These are phyloP conservation scores for Aureobasidium sp. DNA, from an alignment of 2,329 filamentous ascomycete species.

Conservation along the genomic window DNA sequence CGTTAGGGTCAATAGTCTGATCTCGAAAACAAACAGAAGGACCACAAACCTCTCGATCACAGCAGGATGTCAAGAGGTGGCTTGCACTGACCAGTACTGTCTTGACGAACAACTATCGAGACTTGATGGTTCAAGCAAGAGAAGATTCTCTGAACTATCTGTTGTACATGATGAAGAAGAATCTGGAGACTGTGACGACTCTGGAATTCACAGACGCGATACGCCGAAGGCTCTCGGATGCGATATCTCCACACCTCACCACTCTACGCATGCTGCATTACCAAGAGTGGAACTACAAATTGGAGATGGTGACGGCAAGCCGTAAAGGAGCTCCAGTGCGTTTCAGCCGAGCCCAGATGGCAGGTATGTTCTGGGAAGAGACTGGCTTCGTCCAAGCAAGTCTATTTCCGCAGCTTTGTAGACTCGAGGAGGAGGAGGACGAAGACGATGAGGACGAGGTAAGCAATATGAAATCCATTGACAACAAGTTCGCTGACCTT, in stretches of 20 bases:
- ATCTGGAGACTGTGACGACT: not conserved
- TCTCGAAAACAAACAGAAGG: too few species aligned
- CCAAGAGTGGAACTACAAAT: not conserved
- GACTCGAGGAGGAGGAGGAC: not conserved
- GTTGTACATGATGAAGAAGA: too few species aligned
- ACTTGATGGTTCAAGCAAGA: too few species aligned
- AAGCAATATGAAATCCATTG: not conserved
- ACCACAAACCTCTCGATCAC: too few species aligned
- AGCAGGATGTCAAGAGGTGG: too few species aligned
- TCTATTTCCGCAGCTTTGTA: constrained; percentile 2
- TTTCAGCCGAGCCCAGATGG: not conserved
- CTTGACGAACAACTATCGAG: too few species aligned
- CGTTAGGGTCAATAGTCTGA: too few species aligned
- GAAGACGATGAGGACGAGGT: not conserved
- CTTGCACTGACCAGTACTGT: too few species aligned
- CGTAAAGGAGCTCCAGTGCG: not conserved
- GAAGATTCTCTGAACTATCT: too few species aligned
- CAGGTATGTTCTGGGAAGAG: not conserved
- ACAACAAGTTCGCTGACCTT: not conserved
- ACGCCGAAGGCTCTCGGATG: not conserved
- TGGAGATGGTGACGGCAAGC: not conserved
- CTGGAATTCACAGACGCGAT: not conserved
- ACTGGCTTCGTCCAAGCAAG: not conserved
- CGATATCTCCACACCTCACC: not conserved
- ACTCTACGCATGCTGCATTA: not conserved